A percentile compares a stretch with the other conserved stretches of the same genome.
phyloP scores from a whole-genome alignment of 208 protist genomes.

The Crithidia brevicula region DNA sequence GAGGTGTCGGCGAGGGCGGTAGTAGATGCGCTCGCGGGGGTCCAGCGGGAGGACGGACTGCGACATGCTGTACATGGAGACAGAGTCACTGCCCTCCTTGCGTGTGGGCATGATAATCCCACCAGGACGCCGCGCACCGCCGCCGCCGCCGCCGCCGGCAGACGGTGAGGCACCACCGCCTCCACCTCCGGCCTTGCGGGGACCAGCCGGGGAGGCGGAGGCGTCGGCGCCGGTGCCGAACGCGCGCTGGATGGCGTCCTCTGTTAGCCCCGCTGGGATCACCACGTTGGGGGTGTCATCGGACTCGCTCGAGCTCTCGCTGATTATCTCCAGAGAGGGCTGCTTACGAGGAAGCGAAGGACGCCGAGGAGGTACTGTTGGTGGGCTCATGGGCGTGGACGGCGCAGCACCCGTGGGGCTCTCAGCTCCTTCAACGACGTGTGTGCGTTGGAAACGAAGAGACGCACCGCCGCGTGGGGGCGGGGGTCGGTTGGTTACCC shows the following conservation, averaged over 20 bases:
- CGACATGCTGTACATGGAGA: slow-evolving; percentile 55
- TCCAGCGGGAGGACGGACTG: slow-evolving; percentile 49
- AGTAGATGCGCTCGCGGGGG: slow-evolving; percentile 53
- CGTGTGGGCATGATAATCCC: slow-evolving; percentile 36
- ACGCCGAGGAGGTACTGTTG: neutral
- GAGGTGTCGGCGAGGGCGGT: slow-evolving; percentile 45
- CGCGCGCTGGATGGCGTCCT: slow-evolving; percentile 16
- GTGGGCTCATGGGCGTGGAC: neutral
- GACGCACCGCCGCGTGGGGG: neutral
- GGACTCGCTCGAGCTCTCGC: slow-evolving; percentile 6
- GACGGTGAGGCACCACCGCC: neutral
- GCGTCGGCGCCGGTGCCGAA: slow-evolving; percentile 10
- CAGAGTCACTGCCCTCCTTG: slow-evolving; percentile 44
- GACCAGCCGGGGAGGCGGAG: neutral
- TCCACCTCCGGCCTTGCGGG: neutral
- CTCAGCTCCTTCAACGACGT: neutral
- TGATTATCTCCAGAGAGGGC: slow-evolving; percentile 3
- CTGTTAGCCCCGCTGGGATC: slow-evolving; percentile 16
- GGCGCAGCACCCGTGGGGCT: neutral
- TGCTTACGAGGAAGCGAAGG: neutral
- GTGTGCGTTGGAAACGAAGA: slow-evolving; percentile 15
- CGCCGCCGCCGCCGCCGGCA: neutral
- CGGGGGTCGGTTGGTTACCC: slow-evolving; percentile 1
- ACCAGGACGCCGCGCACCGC: neutral
- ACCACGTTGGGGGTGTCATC: slow-evolving; percentile 7